Conservation (phyloP, 2,329 filamentous ascomycete species). For the Tolypocladium nubicola region DNA sequence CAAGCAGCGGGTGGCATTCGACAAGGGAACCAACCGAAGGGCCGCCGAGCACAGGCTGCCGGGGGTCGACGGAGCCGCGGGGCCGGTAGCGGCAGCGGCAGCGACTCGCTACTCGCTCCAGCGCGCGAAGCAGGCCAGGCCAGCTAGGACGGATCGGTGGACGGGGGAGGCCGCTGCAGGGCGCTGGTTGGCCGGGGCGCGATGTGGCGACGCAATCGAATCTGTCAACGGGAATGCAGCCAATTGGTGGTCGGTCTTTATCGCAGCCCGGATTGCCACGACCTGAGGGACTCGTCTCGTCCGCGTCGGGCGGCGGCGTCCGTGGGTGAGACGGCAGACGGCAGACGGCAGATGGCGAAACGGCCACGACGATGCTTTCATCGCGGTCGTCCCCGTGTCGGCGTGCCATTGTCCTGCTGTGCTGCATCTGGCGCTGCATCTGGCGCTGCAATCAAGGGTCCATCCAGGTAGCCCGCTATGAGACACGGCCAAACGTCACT, state of each 20-base stretch:
- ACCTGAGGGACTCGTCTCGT: too few relatives aligned
- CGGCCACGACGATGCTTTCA: neutral
- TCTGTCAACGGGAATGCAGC: slow-evolving; percentile 1
- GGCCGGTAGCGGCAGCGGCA: slow-evolving; percentile 1
- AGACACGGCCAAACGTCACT: neutral
- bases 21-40: too few relatives aligned
- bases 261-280: neutral
- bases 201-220: slow-evolving; percentile 3
- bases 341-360: neutral
- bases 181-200: neutral
- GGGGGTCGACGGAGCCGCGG: neutral
- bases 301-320: neutral
- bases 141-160: neutral
- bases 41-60: too few relatives aligned
- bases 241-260: neutral
- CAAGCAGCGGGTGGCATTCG: neutral
- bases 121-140: neutral
- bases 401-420: too few relatives aligned
- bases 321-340: neutral
- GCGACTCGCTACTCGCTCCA: neutral
- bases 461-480: neutral
- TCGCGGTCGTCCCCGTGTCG: neutral
- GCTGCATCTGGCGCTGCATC: too few relatives aligned
- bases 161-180: neutral
- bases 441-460: too few relatives aligned